Conservation (phyloP, 129 eudicot genomes). For the Apium graveolens region DNA sequence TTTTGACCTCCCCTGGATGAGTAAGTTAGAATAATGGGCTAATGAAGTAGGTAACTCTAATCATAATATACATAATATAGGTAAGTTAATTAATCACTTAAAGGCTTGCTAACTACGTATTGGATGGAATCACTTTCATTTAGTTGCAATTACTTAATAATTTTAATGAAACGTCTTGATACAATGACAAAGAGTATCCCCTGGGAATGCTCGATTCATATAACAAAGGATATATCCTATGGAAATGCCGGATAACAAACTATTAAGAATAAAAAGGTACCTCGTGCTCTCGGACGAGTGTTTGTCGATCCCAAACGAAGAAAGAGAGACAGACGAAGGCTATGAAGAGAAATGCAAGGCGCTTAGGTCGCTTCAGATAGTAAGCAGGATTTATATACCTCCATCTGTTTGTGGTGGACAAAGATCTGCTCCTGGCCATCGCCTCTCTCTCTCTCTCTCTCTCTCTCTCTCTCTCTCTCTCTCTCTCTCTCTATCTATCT, state of each 20-base stretch:
- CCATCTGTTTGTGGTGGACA: conserved; percentile 41
- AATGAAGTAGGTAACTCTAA: background rate
- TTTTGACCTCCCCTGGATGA: too few species aligned
- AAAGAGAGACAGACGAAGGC: conserved; percentile 50
- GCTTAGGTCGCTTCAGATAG: conserved; percentile 88
- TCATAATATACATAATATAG: background rate
- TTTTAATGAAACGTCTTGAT: background rate
- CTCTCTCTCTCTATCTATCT: background rate
- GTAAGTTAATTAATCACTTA: background rate
- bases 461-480: too few species aligned
- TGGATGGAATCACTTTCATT: too few species aligned
- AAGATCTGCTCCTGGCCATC: conserved; percentile 87
- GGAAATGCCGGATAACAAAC: background rate
- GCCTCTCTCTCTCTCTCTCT: background rate
- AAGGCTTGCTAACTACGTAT: background rate
- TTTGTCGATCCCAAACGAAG: conserved; percentile 93
- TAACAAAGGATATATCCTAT: background rate
- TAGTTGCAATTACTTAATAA: too few species aligned
- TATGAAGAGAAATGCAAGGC: conserved; percentile 71
- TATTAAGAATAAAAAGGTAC: conserved; percentile 19
- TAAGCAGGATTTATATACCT: conserved; percentile 85
- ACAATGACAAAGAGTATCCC: background rate
- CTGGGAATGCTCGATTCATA: background rate
- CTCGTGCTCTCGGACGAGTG: conserved; percentile 79
- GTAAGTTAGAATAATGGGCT: background rate